Conservation (phyloP, 2,329 filamentous ascomycete genomes). For the Paecilomyces dactylethromorphus region DNA sequence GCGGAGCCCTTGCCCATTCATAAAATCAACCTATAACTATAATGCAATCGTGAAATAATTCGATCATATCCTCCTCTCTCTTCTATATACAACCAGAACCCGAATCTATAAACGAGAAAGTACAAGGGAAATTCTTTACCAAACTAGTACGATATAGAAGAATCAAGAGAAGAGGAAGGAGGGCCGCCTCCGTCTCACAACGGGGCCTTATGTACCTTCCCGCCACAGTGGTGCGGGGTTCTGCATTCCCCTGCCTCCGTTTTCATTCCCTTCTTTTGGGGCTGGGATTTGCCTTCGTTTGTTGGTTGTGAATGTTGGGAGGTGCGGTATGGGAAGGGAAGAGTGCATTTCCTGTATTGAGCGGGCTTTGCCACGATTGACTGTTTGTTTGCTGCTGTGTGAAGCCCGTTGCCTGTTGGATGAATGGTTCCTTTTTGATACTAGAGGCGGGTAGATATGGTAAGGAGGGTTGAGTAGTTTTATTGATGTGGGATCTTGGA, state of each 20-base stretch:
- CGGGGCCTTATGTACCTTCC: neutral
- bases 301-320: neutral
- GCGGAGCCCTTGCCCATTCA: too few species aligned
- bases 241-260: neutral
- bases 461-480: neutral
- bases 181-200: neutral
- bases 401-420: neutral
- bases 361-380: neutral
- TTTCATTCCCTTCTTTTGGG: neutral
- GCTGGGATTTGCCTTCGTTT: neutral
- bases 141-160: neutral
- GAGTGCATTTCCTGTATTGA: neutral
- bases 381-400: neutral
- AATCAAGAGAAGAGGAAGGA: neutral
- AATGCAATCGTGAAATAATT: too few species aligned
- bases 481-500: neutral
- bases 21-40: too few species aligned
- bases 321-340: neutral
- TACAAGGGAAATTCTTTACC: neutral
- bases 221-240: neutral
- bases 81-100: too few species aligned
- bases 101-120: neutral
- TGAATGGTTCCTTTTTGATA: neutral
- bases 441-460: neutral
- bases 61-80: too few species aligned